Percentiles rank a stretch among this genome's conserved stretches.
phyloP scores from a whole-genome alignment of 169 alveolate genomes.

The Eimeria maxima region DNA sequence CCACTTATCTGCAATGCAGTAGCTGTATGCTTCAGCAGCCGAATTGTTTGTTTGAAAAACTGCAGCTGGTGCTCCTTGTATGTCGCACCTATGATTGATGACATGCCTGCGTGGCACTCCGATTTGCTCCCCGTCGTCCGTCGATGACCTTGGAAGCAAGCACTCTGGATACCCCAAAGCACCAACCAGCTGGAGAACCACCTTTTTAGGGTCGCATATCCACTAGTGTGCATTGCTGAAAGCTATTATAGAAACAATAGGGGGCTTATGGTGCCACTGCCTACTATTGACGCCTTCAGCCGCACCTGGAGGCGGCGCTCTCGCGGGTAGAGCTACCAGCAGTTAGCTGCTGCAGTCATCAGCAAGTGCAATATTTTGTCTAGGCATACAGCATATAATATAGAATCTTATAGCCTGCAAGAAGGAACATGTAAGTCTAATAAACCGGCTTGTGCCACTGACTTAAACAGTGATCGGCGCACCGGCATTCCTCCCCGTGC shows the following conservation, averaged over 20 bases:
- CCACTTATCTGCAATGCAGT: not conserved
- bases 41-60: not conserved
- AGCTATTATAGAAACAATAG: not conserved
- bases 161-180: not conserved
- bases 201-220: not conserved
- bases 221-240: not conserved
- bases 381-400: not conserved
- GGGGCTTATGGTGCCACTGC: slow-evolving; percentile 63
- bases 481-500: slow-evolving; percentile 38
- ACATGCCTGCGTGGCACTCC: not conserved
- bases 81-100: not conserved
- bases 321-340: not conserved
- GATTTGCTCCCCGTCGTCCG: not conserved
- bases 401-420: not conserved
- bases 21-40: not conserved
- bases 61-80: not conserved
- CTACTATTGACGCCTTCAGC: slow-evolving; percentile 21
- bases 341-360: not conserved
- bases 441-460: not conserved
- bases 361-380: not conserved
- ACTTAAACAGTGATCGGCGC: slow-evolving; percentile 41
- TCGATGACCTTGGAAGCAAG: slow-evolving; percentile 22
- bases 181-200: not conserved
- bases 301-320: slow-evolving; percentile 65
- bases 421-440: slow-evolving; percentile 7